Conservation (phyloP, 257 asterid genomes). For the Anisodus acutangulus region DNA sequence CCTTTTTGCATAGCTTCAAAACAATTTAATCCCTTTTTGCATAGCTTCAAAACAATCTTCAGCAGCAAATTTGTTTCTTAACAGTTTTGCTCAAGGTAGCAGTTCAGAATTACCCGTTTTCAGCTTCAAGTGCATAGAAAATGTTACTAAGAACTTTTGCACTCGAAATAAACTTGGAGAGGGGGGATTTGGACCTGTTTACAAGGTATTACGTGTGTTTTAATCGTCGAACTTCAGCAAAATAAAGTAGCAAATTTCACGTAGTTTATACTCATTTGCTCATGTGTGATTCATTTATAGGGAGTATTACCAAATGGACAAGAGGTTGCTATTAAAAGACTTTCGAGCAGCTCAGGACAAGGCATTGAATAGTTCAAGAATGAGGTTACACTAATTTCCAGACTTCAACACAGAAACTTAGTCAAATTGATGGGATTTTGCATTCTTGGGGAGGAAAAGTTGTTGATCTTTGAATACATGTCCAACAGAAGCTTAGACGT, state of each 20-base stretch:
- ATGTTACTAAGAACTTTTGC: neutral
- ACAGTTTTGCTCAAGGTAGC: neutral
- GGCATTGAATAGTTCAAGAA: slow-evolving; percentile 24
- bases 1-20: no score
- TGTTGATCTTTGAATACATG: slow-evolving; percentile 31
- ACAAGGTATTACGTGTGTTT: slow-evolving; percentile 18
- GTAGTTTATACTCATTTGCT: neutral
- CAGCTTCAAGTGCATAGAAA: slow-evolving; percentile 25
- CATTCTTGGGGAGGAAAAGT: slow-evolving; percentile 24
- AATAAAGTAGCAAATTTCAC: neutral
- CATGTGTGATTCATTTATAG: slow-evolving; percentile 9
- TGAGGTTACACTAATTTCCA: slow-evolving; percentile 29
- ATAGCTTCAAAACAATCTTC: neutral
- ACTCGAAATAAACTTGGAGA: slow-evolving; percentile 29
- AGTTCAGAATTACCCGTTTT: slow-evolving; percentile 30
- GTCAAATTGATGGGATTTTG: slow-evolving; percentile 32
- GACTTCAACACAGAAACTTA: slow-evolving; percentile 34
- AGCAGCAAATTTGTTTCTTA: slow-evolving; percentile 14
- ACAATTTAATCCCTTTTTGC: neutral
- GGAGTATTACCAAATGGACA: slow-evolving; percentile 26
- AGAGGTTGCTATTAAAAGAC: slow-evolving; percentile 31
- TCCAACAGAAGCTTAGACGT: slow-evolving; percentile 32
- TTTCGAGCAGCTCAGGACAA: slow-evolving; percentile 33
- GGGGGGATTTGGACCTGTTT: slow-evolving; percentile 33
- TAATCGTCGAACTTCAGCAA: neutral